A percentile compares a stretch with the other conserved stretches of the same genome.
phyloP scores from a whole-genome alignment of 257 asterid species.

The Nicotiana noctiflora region DNA sequence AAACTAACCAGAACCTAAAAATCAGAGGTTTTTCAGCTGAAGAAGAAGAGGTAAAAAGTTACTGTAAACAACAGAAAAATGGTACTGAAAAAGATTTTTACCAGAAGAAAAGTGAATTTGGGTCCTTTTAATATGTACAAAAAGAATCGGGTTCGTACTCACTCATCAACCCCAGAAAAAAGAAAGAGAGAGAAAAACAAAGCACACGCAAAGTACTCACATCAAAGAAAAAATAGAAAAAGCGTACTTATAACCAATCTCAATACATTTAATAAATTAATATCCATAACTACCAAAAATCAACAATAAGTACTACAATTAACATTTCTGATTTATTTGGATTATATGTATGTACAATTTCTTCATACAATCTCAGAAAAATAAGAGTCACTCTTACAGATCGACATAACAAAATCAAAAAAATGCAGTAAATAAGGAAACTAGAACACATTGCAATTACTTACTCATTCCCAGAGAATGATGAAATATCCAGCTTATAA shows the following conservation, averaged over 20 bases:
- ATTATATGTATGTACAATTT: neutral
- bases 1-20: neutral
- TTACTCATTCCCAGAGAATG: neutral
- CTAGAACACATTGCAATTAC: neutral
- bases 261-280: no score
- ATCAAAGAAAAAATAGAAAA: neutral
- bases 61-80: no score
- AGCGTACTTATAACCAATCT: no score
- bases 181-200: slow-evolving; percentile 2
- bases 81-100: neutral
- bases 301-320: no score
- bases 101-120: neutral
- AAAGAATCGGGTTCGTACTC: neutral
- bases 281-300: no score
- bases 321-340: neutral
- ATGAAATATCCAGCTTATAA: neutral
- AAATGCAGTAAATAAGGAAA: neutral
- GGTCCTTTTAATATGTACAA: neutral
- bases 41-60: neutral
- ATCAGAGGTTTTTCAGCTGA: neutral
- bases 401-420: neutral
- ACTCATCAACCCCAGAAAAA: neutral
- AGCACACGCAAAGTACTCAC: slow-evolving; percentile 5
- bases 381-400: neutral
- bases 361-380: neutral